phyloP scores from a whole-genome alignment of 371 early-diverging fungal genomes.

The Zopfochytrium polystomum region DNA sequence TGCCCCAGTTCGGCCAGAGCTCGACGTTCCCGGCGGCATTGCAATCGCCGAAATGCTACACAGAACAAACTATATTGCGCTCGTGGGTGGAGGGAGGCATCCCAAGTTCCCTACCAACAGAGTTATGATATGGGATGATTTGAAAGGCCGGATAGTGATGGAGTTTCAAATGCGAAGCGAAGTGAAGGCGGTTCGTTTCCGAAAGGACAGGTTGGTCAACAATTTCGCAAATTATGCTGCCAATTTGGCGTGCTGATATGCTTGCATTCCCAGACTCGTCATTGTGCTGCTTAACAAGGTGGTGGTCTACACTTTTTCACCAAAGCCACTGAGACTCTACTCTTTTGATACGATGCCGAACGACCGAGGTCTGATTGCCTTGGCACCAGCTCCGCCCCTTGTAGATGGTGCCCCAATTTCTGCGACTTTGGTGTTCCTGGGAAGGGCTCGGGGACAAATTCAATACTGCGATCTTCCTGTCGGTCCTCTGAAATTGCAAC shows the following conservation, averaged over 20 bases:
- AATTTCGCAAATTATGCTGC: neutral
- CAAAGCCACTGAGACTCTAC: slow-evolving; percentile 64
- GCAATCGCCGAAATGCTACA: slow-evolving; percentile 33
- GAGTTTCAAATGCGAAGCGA: slow-evolving; percentile 80
- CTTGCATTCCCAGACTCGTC: slow-evolving; percentile 57
- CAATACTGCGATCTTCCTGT: slow-evolving; percentile 72
- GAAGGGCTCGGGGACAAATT: slow-evolving; percentile 69
- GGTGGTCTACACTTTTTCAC: slow-evolving; percentile 75
- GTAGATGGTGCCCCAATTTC: slow-evolving; percentile 4
- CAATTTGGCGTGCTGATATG: neutral
- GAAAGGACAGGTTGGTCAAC: slow-evolving; percentile 67
- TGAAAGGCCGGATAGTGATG: slow-evolving; percentile 64
- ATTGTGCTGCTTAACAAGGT: slow-evolving; percentile 77
- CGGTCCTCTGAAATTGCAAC: slow-evolving; percentile 2
- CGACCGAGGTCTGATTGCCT: slow-evolving; percentile 68
- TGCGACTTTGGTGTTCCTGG: slow-evolving; percentile 37
- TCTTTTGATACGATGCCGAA: slow-evolving; percentile 84
- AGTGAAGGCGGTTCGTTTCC: slow-evolving; percentile 75
- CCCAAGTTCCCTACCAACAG: slow-evolving; percentile 23
- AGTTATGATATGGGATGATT: slow-evolving; percentile 61
- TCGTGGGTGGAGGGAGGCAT: slow-evolving; percentile 34
- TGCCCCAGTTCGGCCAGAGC: slow-evolving; percentile 1
- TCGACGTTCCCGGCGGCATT: slow-evolving; percentile 23
- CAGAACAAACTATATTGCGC: slow-evolving; percentile 34
- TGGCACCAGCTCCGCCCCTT: slow-evolving; percentile 54